Base-by-base conservation (phyloP, 352 stramenopile species). In the Phytophthora kernoviae region DNA sequence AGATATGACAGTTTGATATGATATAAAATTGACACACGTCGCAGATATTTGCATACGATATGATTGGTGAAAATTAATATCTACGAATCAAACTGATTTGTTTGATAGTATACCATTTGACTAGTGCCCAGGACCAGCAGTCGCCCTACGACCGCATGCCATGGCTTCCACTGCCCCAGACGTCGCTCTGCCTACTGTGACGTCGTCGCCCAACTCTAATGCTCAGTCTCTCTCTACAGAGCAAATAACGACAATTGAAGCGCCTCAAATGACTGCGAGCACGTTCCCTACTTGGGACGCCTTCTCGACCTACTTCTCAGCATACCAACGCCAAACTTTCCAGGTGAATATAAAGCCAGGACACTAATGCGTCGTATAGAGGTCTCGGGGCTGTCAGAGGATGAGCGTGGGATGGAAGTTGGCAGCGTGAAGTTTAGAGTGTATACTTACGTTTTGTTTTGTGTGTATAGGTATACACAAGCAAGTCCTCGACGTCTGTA, bases 301-400 rank as follows among this genome's bases (percentile, higher is more conserved):
- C 26, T 66, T 66, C 26, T 46, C 46, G 7, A 34, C 34, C 17
- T 51, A 55, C 30, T 66, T 66, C 20, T 22, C 51, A 27, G 50
- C 26, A 18, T 66, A 66, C 43, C 58, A 66, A 44, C 33, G 50
- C 58, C 34, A 66, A 37, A 66, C 58, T 18, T 66, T 51, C 36
- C 58, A 66, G 44, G 34, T 39, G 9, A 3, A 12, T 17, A 39
- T 5, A 14, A 39, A 39, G 10, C 14, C 33, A 39, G 11, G 14
- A n/a, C 33, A 8, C 9, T 54, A 47, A n/a, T 14, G 5, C 7
- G 9, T 47, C 17, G 17, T 32, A 15, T 12, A 32, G 3, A 32
- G 41, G 17, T 10, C 5, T 47, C 9, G 41, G 4, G 17, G 17
- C 41, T 32, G 6, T n/a, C 17, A 33, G 5, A 1, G 17, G n/a